Conservation (phyloP, 2,329 filamentous ascomycete genomes). For the Didymella exigua region DNA sequence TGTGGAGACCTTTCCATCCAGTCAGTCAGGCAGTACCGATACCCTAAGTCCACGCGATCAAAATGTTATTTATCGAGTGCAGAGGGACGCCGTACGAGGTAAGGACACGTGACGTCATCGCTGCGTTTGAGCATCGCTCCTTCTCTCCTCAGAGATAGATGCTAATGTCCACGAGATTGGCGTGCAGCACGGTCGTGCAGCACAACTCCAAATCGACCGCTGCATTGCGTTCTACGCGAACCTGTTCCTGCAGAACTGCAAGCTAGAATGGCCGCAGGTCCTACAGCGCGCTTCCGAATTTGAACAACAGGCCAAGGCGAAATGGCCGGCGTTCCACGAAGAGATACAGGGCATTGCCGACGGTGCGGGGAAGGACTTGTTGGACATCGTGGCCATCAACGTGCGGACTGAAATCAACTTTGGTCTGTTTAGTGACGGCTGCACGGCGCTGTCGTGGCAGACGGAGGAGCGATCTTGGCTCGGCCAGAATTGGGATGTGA, state of each 20-base stretch:
- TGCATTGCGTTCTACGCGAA: slow-evolving; percentile 55
- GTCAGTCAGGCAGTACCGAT: too few relatives aligned
- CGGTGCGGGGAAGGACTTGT: slow-evolving; percentile 53
- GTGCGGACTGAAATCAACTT: slow-evolving; percentile 64
- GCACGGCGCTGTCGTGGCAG: slow-evolving; percentile 59
- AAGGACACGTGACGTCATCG: slow-evolving; percentile 27
- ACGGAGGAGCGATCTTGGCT: slow-evolving; percentile 51
- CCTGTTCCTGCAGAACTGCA: slow-evolving; percentile 56
- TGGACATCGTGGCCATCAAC: slow-evolving; percentile 64
- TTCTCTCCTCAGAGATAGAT: neutral
- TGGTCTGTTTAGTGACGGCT: slow-evolving; percentile 63
- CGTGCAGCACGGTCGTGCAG: slow-evolving; percentile 52
- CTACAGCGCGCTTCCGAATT: slow-evolving; percentile 55
- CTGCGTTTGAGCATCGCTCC: neutral
- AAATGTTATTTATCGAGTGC: slow-evolving; percentile 50
- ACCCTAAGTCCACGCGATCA: neutral
- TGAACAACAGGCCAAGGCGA: slow-evolving; percentile 50
- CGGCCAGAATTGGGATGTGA: slow-evolving; percentile 64
- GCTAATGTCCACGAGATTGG: slow-evolving; percentile 54
- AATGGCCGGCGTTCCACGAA: slow-evolving; percentile 52
- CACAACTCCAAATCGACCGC: slow-evolving; percentile 49
- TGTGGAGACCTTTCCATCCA: too few relatives aligned
- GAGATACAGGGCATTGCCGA: slow-evolving; percentile 60
- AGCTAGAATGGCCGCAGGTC: slow-evolving; percentile 55
- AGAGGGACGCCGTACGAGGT: slow-evolving; percentile 53